These are phyloP conservation scores for Boletus mariae DNA, from an alignment of 1,284 basidiomycete species.

Conservation along the genomic window DNA sequence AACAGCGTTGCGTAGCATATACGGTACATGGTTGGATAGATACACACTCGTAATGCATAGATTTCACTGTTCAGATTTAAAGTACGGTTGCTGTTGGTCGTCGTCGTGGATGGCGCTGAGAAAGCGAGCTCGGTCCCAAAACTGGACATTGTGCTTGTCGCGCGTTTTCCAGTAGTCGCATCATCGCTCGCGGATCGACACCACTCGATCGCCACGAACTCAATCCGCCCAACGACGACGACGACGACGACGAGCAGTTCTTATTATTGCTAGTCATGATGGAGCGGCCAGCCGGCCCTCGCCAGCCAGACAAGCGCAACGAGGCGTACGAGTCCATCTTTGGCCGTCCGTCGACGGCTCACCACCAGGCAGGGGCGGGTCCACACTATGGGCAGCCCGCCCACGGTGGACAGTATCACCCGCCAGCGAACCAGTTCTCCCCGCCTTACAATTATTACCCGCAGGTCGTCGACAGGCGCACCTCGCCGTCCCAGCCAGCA, in stretches of 20 bases:
- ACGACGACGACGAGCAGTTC: conserved; percentile 4
- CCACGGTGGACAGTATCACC: conserved; percentile 18
- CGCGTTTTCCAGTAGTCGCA: conserved; percentile 10
- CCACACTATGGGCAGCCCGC: conserved; percentile 21
- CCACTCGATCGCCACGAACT: conserved; percentile 6
- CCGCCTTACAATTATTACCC: conserved; percentile 28
- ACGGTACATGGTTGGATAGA: conserved; percentile 7
- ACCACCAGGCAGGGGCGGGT: conserved; percentile 43
- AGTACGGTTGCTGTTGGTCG: not conserved
- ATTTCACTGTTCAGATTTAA: not conserved
- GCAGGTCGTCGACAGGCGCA: conserved; percentile 27
- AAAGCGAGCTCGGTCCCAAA: conserved; percentile 18
- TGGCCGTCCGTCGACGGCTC: conserved; percentile 60
- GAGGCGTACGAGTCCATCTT: conserved; percentile 82
- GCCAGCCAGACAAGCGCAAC: conserved; percentile 70
- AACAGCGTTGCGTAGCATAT: conserved; percentile 9
- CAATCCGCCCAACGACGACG: conserved; percentile 1
- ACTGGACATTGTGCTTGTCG: conserved; percentile 21
- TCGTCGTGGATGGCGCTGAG: conserved; percentile 9
- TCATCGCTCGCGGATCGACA: conserved; percentile 7
- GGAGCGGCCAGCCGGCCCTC: conserved; percentile 68
- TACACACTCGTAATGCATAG: conserved; percentile 4
- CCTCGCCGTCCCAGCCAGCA: conserved; percentile 27
- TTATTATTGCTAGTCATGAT: conserved; percentile 34
- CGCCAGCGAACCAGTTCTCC: conserved; percentile 22